Conservation (phyloP, 345 rosid species). For the Trapa bicornis region DNA sequence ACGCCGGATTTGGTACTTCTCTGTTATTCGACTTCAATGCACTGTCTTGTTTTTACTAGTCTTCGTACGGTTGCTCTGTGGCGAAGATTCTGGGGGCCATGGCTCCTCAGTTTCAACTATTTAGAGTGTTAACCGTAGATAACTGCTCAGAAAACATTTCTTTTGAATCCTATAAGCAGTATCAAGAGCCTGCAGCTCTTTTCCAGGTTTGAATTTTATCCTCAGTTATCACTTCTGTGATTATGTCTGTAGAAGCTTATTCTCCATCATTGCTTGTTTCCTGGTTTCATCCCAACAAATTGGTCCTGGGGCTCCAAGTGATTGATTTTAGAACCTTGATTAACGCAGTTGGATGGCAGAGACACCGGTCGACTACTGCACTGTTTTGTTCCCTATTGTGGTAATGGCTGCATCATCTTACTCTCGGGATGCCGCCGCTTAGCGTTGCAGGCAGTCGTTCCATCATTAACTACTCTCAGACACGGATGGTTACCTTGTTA, state of each 20-base stretch:
- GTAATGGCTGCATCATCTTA: conserved; percentile 20
- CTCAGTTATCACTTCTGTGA: no score
- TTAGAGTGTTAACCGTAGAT: no score
- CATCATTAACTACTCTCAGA: neutral
- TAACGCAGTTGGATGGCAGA: conserved; percentile 64
- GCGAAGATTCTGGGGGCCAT: neutral
- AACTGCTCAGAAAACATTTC: neutral
- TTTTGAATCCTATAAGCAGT: neutral
- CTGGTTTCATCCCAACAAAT: neutral
- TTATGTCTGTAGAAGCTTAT: neutral
- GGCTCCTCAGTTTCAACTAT: no score
- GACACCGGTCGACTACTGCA: conserved; percentile 60
- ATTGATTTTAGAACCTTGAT: neutral
- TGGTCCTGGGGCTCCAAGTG: neutral
- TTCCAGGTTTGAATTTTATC: no score
- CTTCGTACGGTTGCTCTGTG: no score
- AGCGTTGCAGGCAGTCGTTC: neutral
- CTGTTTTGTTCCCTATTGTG: conserved; percentile 41
- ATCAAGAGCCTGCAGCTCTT: neutral
- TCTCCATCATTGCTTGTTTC: neutral
- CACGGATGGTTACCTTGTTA: neutral
- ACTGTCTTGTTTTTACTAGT: neutral
- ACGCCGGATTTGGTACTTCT: no score
- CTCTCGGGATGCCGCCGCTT: neutral
- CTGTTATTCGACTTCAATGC: no score